Evolutionary conservation across 306 rosid species (phyloP).

Genomic region (Cajanus cajan): DNA sequence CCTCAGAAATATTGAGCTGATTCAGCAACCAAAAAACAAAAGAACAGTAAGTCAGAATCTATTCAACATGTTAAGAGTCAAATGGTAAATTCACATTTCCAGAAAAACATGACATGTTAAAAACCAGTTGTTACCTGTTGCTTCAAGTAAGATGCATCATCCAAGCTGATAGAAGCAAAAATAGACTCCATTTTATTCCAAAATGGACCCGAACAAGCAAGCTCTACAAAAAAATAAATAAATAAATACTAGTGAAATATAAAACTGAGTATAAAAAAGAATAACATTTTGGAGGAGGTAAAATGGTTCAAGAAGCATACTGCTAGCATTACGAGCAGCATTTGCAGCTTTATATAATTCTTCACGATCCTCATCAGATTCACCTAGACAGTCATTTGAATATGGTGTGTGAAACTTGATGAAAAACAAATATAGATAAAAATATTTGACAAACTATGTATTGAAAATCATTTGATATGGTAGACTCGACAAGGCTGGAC

Average conservation of each 20-base stretch:
- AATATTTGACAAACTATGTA: conserved; percentile 6
- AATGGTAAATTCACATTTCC: conserved; percentile 10
- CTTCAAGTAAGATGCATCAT: conserved; percentile 67
- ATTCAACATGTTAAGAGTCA: conserved; percentile 4
- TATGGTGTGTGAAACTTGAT: conserved; percentile 13
- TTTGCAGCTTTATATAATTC: conserved; percentile 71
- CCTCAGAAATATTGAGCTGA: conserved; percentile 71
- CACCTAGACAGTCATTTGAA: conserved; percentile 60
- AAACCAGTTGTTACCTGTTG: conserved; percentile 62
- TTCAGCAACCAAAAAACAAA: conserved; percentile 22
- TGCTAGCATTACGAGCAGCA: conserved; percentile 63
- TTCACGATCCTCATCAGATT: conserved; percentile 77
- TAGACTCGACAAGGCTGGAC: conserved; percentile 18
- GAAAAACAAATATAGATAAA: conserved; percentile 2
- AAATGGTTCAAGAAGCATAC: conserved; percentile 55
- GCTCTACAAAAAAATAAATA: conserved; percentile 47
- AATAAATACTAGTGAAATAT: conserved; percentile 35
- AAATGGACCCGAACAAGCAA: conserved; percentile 70
- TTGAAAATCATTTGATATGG: conserved; percentile 3
- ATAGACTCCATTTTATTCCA: conserved; percentile 79
- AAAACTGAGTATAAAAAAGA: background rate
- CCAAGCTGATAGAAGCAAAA: conserved; percentile 63
- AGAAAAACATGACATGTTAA: conserved; percentile 10
- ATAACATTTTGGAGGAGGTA: conserved; percentile 13
- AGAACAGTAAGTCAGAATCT: conserved; percentile 32